Base-by-base conservation (phyloP, 768 basidiomycete genomes). In the Lentinula edodes region DNA sequence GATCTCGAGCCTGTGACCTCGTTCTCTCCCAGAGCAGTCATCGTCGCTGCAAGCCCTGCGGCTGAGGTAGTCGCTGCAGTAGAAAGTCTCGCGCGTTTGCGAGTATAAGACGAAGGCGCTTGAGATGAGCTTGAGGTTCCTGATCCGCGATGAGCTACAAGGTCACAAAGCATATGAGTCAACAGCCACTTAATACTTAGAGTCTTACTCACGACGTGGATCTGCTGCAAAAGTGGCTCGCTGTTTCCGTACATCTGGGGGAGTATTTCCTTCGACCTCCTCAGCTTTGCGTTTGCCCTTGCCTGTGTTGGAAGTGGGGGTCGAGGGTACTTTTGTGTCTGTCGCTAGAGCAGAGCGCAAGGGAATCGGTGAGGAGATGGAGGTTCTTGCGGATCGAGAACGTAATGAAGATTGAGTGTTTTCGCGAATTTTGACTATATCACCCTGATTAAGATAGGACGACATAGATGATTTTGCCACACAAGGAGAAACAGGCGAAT, bases 241-340 rank as follows among this genome's bases (percentile, higher is more conserved):
- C 54, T 75, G 80, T 43, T 78, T 76, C 0, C 62, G 71, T 62
- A 78, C 82, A 67, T 88, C 87, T 6, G 88, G 86, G 38, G 88
- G 87, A 2, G 89, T 88, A 42, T 70, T 72, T 43, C 75, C 74
- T 62, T 86, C 87, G n/a, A 84, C 75, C 65, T 90, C 89, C 48
- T 88, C 87, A 6, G 87, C 88, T 69, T 90, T 91, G 63, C 89
- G 77, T 71, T 91, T 91, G 6, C 86, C 86, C 66, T 78, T 83
- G 38, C 72, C 39, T 20, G 48, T 36, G 34, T 39, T 41, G 13
- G 48, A 7, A 68, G 62, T 70, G 73, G 61, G 78, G 5, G 48
- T 51, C 69, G 62, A 69, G 74, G 61, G 78, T 72, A 58, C 74
- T 71, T 3, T 66, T 62, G 45, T 66, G 66, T 63, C 74, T 28